Evolutionary conservation across 73 alveolate species (phyloP).

Genomic region (Paramecium primaurelia): DNA sequence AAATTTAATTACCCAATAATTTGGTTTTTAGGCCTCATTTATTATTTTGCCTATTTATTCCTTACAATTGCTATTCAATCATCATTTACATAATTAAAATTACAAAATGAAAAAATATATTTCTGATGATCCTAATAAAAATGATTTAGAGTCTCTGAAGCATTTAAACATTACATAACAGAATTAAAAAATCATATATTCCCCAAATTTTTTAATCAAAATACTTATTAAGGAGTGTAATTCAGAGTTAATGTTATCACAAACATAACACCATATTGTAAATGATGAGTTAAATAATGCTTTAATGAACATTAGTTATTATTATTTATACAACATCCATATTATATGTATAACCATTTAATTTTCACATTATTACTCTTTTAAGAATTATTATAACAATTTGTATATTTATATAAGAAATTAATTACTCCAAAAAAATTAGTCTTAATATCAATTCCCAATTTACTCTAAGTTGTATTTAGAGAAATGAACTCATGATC

Average conservation of each 20-base stretch:
- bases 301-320: background rate
- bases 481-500: background rate
- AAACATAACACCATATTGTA: background rate
- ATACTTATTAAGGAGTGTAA: conserved; percentile 8
- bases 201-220: conserved; percentile 67
- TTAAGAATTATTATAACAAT: background rate
- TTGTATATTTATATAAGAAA: background rate
- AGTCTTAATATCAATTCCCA: background rate
- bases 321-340: background rate
- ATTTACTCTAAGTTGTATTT: background rate
- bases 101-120: background rate
- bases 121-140: background rate
- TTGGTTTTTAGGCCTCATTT: no score
- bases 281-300: background rate
- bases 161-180: conserved; percentile 61
- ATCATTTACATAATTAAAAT: no score
- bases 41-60: no score
- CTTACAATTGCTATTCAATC: no score
- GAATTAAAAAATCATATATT: conserved; percentile 80
- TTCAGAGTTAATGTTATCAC: background rate
- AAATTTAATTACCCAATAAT: no score
- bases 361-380: background rate
- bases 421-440: no score
- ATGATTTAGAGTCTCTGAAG: background rate
- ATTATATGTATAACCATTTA: background rate